phyloP scores from a whole-genome alignment of 441 rosid species.

The Manihot esculenta region DNA sequence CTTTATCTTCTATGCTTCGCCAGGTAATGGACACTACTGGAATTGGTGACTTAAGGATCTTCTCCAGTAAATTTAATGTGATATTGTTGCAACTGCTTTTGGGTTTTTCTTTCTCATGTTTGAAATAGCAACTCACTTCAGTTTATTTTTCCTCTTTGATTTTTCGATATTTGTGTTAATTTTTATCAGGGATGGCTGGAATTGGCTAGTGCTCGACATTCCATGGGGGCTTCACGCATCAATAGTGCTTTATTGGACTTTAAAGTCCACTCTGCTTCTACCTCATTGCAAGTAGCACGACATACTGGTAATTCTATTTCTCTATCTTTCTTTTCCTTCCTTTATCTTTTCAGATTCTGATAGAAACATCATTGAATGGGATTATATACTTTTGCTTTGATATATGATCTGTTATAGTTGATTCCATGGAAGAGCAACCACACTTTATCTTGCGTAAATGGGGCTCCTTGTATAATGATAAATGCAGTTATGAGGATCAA shows the following conservation, averaged over 20 bases:
- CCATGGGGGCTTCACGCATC: constrained; percentile 85
- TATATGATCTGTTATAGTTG: constrained; percentile 33
- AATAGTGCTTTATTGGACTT: constrained; percentile 72
- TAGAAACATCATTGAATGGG: neutral
- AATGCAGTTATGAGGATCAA: constrained; percentile 31
- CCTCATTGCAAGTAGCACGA: constrained; percentile 50
- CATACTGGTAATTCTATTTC: constrained; percentile 22
- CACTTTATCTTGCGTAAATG: constrained; percentile 67
- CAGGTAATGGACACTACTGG: constrained; percentile 41
- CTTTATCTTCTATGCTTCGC: constrained; percentile 63
- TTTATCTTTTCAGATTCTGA: neutral
- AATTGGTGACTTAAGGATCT: too few species aligned
- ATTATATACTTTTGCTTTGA: neutral
- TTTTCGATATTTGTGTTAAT: neutral
- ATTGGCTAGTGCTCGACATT: constrained; percentile 83
- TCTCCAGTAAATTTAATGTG: too few species aligned
- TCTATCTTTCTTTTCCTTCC: neutral
- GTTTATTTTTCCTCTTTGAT: neutral
- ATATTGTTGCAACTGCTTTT: too few species aligned
- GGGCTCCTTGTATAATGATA: constrained; percentile 46
- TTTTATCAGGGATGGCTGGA: constrained; percentile 84
- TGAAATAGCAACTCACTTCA: too few species aligned
- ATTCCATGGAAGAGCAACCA: constrained; percentile 44
- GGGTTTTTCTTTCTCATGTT: too few species aligned
- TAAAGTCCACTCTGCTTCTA: constrained; percentile 69